A percentile compares a stretch with the other conserved stretches of the same genome.
Evolutionary conservation across 2,329 filamentous ascomycete genomes (phyloP).

Genomic region (Fusarium temperatum): DNA sequence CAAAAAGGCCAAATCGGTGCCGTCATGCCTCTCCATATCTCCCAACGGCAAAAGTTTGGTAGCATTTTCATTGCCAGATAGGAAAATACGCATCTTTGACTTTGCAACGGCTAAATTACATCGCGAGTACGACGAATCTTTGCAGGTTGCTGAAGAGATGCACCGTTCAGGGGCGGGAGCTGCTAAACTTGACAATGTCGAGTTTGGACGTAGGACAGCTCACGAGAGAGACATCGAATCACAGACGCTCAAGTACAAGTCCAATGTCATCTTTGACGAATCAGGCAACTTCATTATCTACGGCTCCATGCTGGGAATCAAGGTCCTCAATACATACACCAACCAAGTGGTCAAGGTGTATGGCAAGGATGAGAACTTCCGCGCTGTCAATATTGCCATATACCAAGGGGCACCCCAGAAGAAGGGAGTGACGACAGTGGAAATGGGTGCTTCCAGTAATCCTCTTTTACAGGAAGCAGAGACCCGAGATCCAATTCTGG

Average conservation of each 20-base stretch:
- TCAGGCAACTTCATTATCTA: slow-evolving; percentile 95
- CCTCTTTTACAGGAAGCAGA: slow-evolving; percentile 93
- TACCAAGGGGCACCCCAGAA: slow-evolving; percentile 97
- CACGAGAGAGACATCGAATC: slow-evolving; percentile 88
- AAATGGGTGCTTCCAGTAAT: slow-evolving; percentile 96
- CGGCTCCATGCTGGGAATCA: slow-evolving; percentile 89
- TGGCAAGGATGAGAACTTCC: slow-evolving; percentile 87
- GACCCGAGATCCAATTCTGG: slow-evolving; percentile 86
- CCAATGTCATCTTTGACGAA: slow-evolving; percentile 94
- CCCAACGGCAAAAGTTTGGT: slow-evolving; percentile 87
- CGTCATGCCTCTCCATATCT: slow-evolving; percentile 84
- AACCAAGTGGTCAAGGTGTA: slow-evolving; percentile 92
- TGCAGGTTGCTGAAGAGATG: slow-evolving; percentile 90
- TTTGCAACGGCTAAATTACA: slow-evolving; percentile 89
- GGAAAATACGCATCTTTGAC: slow-evolving; percentile 92
- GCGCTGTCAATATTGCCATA: slow-evolving; percentile 81
- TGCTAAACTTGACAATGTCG: slow-evolving; percentile 85
- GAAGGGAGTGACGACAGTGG: slow-evolving; percentile 91
- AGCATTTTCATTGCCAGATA: slow-evolving; percentile 90
- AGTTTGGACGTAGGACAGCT: slow-evolving; percentile 88
- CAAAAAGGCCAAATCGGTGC: slow-evolving; percentile 90
- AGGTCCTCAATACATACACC: slow-evolving; percentile 95
- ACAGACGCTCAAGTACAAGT: slow-evolving; percentile 70
- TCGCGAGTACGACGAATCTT: slow-evolving; percentile 93
- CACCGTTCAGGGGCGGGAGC: slow-evolving; percentile 89